Percentiles rank a stretch among this genome's conserved stretches.
Evolutionary conservation across 352 stramenopile genomes (phyloP).

Genomic region (Phytophthora tentaculata): DNA sequence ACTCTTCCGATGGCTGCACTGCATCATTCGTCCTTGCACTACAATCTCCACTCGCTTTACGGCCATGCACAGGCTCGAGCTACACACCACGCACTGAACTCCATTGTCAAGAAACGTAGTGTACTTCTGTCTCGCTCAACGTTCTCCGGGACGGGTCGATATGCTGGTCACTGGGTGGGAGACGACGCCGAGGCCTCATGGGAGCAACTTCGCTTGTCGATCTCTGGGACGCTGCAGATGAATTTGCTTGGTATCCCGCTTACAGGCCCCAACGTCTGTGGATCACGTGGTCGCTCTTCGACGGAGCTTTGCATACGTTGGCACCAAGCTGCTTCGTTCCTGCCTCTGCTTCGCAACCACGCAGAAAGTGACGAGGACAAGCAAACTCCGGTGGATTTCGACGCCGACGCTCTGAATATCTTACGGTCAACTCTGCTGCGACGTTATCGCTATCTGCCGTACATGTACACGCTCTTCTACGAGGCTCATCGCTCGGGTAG

Average conservation of each 20-base stretch:
- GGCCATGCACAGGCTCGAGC: constrained; percentile 64
- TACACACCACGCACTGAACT: constrained; percentile 57
- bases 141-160: constrained; percentile 69
- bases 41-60: constrained; percentile 90
- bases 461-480: constrained; percentile 88
- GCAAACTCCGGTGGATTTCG: constrained; percentile 75
- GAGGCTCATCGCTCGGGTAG: constrained; percentile 50
- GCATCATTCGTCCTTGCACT: constrained; percentile 77
- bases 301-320: constrained; percentile 84
- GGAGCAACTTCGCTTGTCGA: constrained; percentile 79
- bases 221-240: constrained; percentile 76
- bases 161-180: constrained; percentile 66
- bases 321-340: constrained; percentile 82
- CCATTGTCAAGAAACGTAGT: constrained; percentile 62
- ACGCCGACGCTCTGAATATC: constrained; percentile 67
- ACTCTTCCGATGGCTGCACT: constrained; percentile 80
- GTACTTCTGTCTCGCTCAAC: constrained; percentile 75
- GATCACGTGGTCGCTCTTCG: constrained; percentile 47
- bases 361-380: constrained; percentile 39
- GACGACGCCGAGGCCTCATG: constrained; percentile 64
- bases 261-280: constrained; percentile 72
- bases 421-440: constrained; percentile 61
- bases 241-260: constrained; percentile 81
- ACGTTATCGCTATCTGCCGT: constrained; percentile 82
- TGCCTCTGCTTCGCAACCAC: constrained; percentile 83